phyloP scores from a whole-genome alignment of 106 monocot species.

The Acanthochlamys bracteata region DNA sequence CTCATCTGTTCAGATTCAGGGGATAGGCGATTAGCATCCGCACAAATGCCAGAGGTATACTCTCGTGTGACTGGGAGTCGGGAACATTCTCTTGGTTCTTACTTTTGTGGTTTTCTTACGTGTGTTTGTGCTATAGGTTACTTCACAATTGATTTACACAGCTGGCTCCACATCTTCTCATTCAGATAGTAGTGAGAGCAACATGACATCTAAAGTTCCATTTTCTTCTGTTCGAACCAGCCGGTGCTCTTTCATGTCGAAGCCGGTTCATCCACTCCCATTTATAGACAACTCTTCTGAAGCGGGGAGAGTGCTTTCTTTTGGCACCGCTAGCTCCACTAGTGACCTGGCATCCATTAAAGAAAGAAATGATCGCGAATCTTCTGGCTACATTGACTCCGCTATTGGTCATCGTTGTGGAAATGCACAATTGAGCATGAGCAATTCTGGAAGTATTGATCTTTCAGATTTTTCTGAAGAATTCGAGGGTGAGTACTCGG shows the following conservation, averaged over 20 bases:
- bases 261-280: slow-evolving; percentile 35
- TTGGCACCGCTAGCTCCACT: slow-evolving; percentile 2
- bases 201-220: slow-evolving; percentile 15
- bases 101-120: neutral
- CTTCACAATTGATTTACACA: slow-evolving; percentile 17
- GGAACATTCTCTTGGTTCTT: neutral
- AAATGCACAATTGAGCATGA: slow-evolving; percentile 14
- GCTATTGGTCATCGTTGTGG: slow-evolving; percentile 7
- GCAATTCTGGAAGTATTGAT: slow-evolving; percentile 23
- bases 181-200: slow-evolving; percentile 44
- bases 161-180: slow-evolving; percentile 30
- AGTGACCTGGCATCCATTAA: neutral
- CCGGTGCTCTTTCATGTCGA: slow-evolving; percentile 38
- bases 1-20: slow-evolving; percentile 11
- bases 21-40: slow-evolving; percentile 13
- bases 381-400: slow-evolving; percentile 6
- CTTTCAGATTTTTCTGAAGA: slow-evolving; percentile 20
- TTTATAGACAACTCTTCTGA: slow-evolving; percentile 14
- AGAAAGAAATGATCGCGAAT: slow-evolving; percentile 9
- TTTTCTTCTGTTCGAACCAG: slow-evolving; percentile 11
- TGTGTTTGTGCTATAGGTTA: slow-evolving; percentile 21
- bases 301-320: slow-evolving; percentile 8
- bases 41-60: slow-evolving; percentile 27
- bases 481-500: slow-evolving; percentile 3
- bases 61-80: neutral